phyloP scores from a whole-genome alignment of 2,329 filamentous ascomycete genomes.

The Beauveria medogensis region DNA sequence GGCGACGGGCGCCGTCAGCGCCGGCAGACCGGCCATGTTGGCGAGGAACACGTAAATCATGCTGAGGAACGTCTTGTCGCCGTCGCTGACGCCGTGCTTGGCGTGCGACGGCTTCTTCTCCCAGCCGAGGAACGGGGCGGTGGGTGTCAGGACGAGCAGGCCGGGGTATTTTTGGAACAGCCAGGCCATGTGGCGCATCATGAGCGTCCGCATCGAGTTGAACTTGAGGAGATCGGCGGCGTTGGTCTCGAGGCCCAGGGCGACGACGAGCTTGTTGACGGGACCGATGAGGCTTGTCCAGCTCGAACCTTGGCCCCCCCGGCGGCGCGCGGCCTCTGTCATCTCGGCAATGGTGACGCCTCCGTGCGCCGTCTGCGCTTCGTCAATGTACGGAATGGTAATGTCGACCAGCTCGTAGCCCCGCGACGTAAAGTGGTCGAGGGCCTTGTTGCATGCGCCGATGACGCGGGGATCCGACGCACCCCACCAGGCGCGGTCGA shows the following conservation, averaged over 20 bases:
- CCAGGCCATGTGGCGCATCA: conserved; percentile 71
- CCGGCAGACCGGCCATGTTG: conserved; percentile 73
- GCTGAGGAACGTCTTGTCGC: conserved; percentile 61
- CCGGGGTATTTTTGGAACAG: conserved; percentile 65
- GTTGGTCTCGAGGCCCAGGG: conserved; percentile 54
- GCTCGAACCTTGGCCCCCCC: conserved; percentile 34
- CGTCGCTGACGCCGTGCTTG: conserved; percentile 66
- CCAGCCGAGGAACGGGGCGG: conserved; percentile 70
- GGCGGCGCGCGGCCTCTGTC: conserved; percentile 36
- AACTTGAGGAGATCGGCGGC: conserved; percentile 64
- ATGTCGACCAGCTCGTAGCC: conserved; percentile 50
- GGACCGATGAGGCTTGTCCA: conserved; percentile 52
- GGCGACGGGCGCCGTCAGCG: conserved; percentile 66
- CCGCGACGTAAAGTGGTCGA: conserved; percentile 48
- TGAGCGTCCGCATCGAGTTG: conserved; percentile 62
- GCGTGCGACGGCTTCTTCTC: conserved; percentile 50
- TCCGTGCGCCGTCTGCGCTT: conserved; percentile 70
- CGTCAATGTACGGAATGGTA: conserved; percentile 54
- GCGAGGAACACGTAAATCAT: conserved; percentile 85
- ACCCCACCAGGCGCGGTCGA: conserved; percentile 48
- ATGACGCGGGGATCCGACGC: conserved; percentile 53
- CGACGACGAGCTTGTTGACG: conserved; percentile 62
- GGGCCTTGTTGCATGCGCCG: conserved; percentile 50
- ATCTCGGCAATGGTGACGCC: conserved; percentile 71
- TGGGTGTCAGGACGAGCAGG: conserved; percentile 71